Percentiles rank a stretch among this genome's conserved stretches.
Evolutionary conservation across 495 filamentous ascomycete genomes (phyloP).

Genomic region (Podospora sp.): DNA sequence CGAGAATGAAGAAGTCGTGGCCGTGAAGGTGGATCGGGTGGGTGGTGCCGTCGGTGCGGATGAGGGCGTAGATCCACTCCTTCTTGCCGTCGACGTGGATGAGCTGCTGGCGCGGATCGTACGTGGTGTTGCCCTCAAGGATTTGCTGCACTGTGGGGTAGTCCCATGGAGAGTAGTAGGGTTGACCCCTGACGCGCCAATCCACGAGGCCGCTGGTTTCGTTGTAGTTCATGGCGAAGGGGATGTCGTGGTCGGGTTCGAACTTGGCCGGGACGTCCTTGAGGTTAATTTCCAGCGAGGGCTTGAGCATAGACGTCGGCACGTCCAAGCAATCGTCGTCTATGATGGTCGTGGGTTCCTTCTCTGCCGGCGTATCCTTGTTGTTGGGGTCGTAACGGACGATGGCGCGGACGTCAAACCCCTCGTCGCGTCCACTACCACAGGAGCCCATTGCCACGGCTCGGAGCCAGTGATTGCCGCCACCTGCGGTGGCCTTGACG

Average conservation of each 20-base stretch:
- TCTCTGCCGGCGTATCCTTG: slow-evolving; percentile 9
- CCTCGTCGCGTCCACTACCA: slow-evolving; percentile 7
- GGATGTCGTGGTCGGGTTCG: slow-evolving; percentile 8
- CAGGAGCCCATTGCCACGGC: slow-evolving; percentile 15
- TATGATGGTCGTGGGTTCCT: slow-evolving; percentile 15
- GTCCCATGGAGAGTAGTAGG: slow-evolving; percentile 13
- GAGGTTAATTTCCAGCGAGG: slow-evolving; percentile 5
- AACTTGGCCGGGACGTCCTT: slow-evolving; percentile 5
- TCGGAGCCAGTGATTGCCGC: slow-evolving; percentile 58
- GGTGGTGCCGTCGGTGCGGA: slow-evolving; percentile 9
- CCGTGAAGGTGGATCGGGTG: slow-evolving; percentile 57
- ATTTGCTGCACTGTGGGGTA: slow-evolving; percentile 13
- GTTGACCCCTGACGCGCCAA: slow-evolving; percentile 3
- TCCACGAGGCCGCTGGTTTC: background rate
- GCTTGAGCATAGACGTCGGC: slow-evolving; percentile 1
- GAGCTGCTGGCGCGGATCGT: slow-evolving; percentile 10
- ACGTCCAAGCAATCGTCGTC: slow-evolving; percentile 23
- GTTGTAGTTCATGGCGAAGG: slow-evolving; percentile 1
- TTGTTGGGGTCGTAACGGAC: slow-evolving; percentile 26
- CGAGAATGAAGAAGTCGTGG: slow-evolving; percentile 29
- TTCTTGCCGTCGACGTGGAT: slow-evolving; percentile 1
- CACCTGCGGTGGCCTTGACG: slow-evolving; percentile 54
- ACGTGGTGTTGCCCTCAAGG: background rate
- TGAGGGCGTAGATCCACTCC: background rate
- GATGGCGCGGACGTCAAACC: slow-evolving; percentile 22